phyloP scores from a whole-genome alignment of 2,329 filamentous ascomycete species.

The Phyllosticta citrichinensis region DNA sequence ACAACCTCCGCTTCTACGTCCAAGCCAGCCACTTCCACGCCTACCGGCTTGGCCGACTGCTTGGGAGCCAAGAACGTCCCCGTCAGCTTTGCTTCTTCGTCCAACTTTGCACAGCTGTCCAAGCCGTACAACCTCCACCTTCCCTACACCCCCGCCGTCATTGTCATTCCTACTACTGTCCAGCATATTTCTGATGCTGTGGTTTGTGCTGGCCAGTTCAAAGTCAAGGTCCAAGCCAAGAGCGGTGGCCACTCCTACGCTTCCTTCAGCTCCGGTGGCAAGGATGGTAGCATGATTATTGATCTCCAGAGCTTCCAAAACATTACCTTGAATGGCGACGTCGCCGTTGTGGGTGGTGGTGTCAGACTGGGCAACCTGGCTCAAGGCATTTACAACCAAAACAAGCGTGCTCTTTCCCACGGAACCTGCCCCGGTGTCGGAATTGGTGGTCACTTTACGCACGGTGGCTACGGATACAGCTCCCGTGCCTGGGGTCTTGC shows the following conservation, averaged over 20 bases:
- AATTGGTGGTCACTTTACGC: conserved; percentile 27
- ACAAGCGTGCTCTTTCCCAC: conserved; percentile 35
- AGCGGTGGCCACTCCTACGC: conserved; percentile 58
- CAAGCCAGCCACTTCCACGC: not conserved
- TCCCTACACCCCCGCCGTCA: conserved; percentile 40
- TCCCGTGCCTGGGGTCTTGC: conserved; percentile 27
- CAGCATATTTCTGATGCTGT: conserved; percentile 49
- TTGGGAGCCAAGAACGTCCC: conserved; percentile 25
- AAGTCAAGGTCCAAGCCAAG: conserved; percentile 49
- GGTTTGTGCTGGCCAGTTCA: conserved; percentile 43
- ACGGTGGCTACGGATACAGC: conserved; percentile 27
- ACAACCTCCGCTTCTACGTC: not conserved
- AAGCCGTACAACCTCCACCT: conserved; percentile 29
- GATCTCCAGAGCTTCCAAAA: conserved; percentile 38
- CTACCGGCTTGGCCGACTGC: conserved; percentile 18
- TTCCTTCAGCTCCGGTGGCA: conserved; percentile 39
- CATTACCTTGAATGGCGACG: conserved; percentile 32
- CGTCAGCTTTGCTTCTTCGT: conserved; percentile 10
- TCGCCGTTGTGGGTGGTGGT: conserved; percentile 39
- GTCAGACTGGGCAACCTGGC: conserved; percentile 36
- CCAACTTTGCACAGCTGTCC: conserved; percentile 16
- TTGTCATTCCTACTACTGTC: conserved; percentile 44
- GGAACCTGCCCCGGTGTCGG: conserved; percentile 42
- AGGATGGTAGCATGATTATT: conserved; percentile 40
- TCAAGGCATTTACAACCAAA: conserved; percentile 24